phyloP scores from a whole-genome alignment of 78 protist genomes.

The Chrysochromulina parva region DNA sequence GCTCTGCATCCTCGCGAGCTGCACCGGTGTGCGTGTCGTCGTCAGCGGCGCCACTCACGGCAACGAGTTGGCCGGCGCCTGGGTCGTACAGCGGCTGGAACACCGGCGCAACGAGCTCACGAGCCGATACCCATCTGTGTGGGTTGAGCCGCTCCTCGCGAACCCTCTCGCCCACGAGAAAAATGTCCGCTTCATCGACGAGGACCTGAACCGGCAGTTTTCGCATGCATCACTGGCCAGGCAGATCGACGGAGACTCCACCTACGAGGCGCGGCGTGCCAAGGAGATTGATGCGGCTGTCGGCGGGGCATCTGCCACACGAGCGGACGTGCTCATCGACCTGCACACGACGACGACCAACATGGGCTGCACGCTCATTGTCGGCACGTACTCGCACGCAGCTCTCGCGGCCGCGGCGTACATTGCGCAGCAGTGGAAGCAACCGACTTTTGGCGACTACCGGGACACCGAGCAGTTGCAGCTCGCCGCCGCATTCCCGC shows the following conservation, averaged over 20 bases:
- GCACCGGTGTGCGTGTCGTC: conserved; percentile 1
- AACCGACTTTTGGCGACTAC: too few species aligned
- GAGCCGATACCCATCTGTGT: not conserved
- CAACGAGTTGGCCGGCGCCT: not conserved
- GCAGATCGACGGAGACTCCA: too few species aligned
- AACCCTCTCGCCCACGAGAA: not conserved
- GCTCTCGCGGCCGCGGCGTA: not conserved
- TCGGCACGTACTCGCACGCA: not conserved
- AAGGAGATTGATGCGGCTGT: not conserved
- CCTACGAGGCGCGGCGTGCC: not conserved
- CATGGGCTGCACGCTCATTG: conserved; percentile 7
- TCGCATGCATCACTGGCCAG: not conserved
- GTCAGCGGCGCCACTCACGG: not conserved
- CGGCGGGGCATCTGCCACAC: not conserved
- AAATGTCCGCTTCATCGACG: not conserved
- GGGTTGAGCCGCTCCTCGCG: not conserved
- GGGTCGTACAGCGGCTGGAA: not conserved
- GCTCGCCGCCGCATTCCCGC: too few species aligned
- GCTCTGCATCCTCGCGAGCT: too few species aligned
- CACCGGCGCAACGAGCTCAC: not conserved
- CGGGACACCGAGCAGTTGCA: too few species aligned
- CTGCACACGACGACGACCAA: conserved; percentile 6
- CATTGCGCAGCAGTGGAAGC: too few species aligned
- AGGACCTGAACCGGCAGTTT: not conserved
- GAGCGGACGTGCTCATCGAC: not conserved